Conservation (phyloP, 305 asterid genomes). For the Fraxinus nigra region DNA sequence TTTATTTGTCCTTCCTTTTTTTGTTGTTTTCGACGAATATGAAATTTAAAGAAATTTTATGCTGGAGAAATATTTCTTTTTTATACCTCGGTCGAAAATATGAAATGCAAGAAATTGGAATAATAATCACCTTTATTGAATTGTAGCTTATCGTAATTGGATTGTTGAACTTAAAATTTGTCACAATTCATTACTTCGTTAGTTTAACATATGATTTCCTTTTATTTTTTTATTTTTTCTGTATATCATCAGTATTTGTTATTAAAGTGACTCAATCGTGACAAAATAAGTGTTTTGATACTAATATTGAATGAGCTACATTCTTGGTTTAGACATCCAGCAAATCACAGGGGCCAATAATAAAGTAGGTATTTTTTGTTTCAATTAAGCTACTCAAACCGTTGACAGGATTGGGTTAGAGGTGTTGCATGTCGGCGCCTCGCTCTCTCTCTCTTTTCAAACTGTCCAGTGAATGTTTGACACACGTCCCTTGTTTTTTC, state of each 20-base stretch:
- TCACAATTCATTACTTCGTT: background rate
- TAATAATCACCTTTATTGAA: background rate
- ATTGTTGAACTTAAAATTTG: background rate
- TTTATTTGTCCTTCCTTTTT: background rate
- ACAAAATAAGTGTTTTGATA: background rate
- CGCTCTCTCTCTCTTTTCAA: no score
- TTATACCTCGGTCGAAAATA: background rate
- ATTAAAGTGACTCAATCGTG: background rate
- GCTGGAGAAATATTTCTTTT: background rate
- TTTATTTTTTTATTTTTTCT: background rate
- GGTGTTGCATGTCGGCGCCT: no score
- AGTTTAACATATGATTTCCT: background rate
- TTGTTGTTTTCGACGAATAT: background rate
- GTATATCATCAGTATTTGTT: background rate
- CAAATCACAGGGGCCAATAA: conserved; percentile 14
- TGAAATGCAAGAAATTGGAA: background rate
- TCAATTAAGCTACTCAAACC: no score
- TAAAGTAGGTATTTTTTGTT: conserved; percentile 10
- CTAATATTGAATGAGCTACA: background rate
- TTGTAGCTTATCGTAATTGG: background rate
- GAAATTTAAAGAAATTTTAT: background rate
- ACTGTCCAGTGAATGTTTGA: no score
- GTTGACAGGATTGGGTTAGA: no score
- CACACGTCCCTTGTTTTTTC: no score
- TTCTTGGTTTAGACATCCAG: background rate